Conservation (phyloP, 805 yeast genomes). For the Blastobotrys americana region DNA sequence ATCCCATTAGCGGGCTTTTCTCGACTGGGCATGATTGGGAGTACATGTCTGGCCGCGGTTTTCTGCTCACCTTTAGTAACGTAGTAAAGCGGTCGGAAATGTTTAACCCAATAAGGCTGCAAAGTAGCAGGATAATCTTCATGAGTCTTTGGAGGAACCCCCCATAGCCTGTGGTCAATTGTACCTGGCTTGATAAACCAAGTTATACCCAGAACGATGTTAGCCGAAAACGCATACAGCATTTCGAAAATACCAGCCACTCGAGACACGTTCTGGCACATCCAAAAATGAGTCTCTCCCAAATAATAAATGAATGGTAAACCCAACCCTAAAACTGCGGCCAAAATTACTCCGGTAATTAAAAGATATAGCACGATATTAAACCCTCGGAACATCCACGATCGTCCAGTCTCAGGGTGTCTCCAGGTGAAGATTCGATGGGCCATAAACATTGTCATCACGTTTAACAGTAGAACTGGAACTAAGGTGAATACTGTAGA, state of each 20-base stretch:
- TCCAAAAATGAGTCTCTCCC: constrained; percentile 37
- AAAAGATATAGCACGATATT: constrained; percentile 38
- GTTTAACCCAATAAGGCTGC: neutral
- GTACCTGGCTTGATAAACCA: constrained; percentile 52
- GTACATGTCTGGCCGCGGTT: neutral
- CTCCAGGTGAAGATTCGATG: constrained; percentile 72
- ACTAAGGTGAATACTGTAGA: constrained; percentile 49
- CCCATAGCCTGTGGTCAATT: constrained; percentile 35
- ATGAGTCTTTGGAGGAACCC: constrained; percentile 11
- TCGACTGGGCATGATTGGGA: neutral
- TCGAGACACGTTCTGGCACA: constrained; percentile 49
- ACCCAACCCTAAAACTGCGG: constrained; percentile 60
- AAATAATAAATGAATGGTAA: constrained; percentile 54
- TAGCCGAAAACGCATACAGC: constrained; percentile 48
- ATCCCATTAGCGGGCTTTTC: constrained; percentile 2
- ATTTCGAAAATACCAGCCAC: constrained; percentile 44
- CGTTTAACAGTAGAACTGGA: constrained; percentile 51
- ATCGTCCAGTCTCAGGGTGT: constrained; percentile 63
- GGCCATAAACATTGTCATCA: constrained; percentile 57
- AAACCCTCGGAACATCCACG: constrained; percentile 39
- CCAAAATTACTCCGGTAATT: constrained; percentile 52
- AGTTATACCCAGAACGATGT: constrained; percentile 35
- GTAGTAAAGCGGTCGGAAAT: constrained; percentile 1
- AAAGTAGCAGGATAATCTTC: neutral
- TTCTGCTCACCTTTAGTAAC: neutral